Evolutionary conservation across 192 early-diverging fungal genomes (phyloP).

Genomic region (Podila epicladia): DNA sequence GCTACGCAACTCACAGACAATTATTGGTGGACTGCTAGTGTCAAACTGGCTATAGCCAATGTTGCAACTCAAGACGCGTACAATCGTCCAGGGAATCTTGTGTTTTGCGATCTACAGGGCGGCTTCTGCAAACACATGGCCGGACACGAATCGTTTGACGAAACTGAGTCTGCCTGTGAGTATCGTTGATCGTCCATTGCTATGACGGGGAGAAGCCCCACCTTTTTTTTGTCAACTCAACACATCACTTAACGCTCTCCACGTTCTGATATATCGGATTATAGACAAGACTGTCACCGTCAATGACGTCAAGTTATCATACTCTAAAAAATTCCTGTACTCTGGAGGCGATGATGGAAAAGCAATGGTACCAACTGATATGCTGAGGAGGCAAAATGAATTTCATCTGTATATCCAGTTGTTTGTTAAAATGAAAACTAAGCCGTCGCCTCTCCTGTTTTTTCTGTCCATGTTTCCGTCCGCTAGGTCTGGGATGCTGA

Average conservation of each 20-base stretch:
- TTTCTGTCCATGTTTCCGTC: too few relatives aligned
- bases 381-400: not conserved
- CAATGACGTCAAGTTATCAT: constrained; percentile 37
- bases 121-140: constrained; percentile 7
- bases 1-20: not conserved
- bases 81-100: constrained; percentile 35
- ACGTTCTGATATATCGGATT: not conserved
- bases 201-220: not conserved
- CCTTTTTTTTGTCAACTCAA: not conserved
- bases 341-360: constrained; percentile 28
- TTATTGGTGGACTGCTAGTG: not conserved
- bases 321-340: constrained; percentile 28
- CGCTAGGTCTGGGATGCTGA: constrained; percentile 34
- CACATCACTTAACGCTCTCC: not conserved
- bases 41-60: constrained; percentile 31
- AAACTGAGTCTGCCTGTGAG: not conserved
- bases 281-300: constrained; percentile 17
- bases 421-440: not conserved
- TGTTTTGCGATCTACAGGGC: constrained; percentile 22
- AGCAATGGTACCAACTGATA: constrained; percentile 15
- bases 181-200: not conserved
- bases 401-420: not conserved
- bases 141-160: constrained; percentile 7
- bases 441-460: not conserved
- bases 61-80: constrained; percentile 35